Base-by-base conservation (phyloP, 2,329 filamentous ascomycete genomes). In the Rhinocladiella mackenziei region DNA sequence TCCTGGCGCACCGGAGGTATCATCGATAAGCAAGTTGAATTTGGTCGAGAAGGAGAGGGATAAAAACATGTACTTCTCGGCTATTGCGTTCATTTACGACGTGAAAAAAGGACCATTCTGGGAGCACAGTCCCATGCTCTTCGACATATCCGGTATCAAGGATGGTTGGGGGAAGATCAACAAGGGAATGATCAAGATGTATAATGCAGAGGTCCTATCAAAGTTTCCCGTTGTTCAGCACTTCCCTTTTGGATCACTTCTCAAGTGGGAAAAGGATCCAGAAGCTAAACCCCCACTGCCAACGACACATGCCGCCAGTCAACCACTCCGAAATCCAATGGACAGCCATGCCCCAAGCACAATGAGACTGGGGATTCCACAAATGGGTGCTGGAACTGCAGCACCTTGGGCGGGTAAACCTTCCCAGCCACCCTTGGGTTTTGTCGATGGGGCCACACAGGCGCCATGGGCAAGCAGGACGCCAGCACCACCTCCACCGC, bases 151-250 rank as follows among this genome's bases (percentile, higher is more conserved):
- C 0, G 92, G 92, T 8, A 85, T 98, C 53, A 81, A 80, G 55
- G 83, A 84, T 44, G 86, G 92, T n/a, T 98, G 92, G 92, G 92
- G 86, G 25, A 98, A 98, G 72, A 95, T 98, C 60, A 97, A 98
- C 67, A 89, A 89, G 82, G 92, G 92, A 39, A 97, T 98, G 92
- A 80, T 98, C 59, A 98, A 97, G 68, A 98, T 98, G 92, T 98
- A 91, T 70, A 89, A 94, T 56, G 92, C 87, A 13, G 92, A 98
- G 69, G 92, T 98, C 2, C 73, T 98, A 10, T 87, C 86, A 28
- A 98, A 98, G 65, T 96, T 96, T 61, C 92, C 92, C 2, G 92
- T 98, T 2, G 88, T 98, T n/a, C 92, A 98, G 66, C 92, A 98
- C 66, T 97, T 92, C 56, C 78, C 76, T 2, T 91, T 92, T 55